Evolutionary conservation across 768 basidiomycete genomes (phyloP), one percentile per base, ranked within the genome.

Genomic region (Austroboletus eburneus): DNA sequence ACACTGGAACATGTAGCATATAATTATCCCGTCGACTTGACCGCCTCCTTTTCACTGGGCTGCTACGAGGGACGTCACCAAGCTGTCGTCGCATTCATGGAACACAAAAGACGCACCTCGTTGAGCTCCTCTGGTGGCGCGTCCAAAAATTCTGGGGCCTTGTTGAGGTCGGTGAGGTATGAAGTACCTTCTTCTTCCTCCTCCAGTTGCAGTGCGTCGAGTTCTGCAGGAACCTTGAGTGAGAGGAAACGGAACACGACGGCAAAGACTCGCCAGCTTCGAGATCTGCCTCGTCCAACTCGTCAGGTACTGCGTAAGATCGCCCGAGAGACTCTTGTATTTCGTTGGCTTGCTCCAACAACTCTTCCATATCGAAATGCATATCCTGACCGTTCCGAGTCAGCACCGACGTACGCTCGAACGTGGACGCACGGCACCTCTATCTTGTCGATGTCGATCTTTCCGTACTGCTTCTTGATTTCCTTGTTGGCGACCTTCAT

Each of bases 401-500:
- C n/a, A n/a, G n/a, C n/a, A n/a, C n/a, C n/a, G n/a, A n/a, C n/a
- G n/a, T n/a, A n/a, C n/a, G n/a, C n/a, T n/a, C n/a, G n/a, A n/a
- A n/a, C n/a, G n/a, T n/a, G n/a, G n/a, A 9, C 39, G 40, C 14
- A 18, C 59, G 77, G 50, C 51, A 95, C 94, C 77, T 98, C 96
- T 58, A 99, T 97, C 80, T 96, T 94, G 75, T 95, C 91, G 55
- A 99, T 82, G 61, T 99, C 85, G 53, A 98, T 83, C 73, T 93
- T 96, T 20, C 94, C 94, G 62, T 98, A 99, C 70, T 97, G 94
- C 66, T 87, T 92, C 72, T 81, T 81, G 70, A 99, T 78, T 67
- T 97, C 94, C 72, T 94, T 97, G 71, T 97, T 98, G 16, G 96
- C 94, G 16, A 77, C 61, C 63, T 91, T 81, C 93, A 99, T 97